Evolutionary conservation across 805 yeast genomes (phyloP).

Genomic region (Metschnikowia santaceciliae): DNA sequence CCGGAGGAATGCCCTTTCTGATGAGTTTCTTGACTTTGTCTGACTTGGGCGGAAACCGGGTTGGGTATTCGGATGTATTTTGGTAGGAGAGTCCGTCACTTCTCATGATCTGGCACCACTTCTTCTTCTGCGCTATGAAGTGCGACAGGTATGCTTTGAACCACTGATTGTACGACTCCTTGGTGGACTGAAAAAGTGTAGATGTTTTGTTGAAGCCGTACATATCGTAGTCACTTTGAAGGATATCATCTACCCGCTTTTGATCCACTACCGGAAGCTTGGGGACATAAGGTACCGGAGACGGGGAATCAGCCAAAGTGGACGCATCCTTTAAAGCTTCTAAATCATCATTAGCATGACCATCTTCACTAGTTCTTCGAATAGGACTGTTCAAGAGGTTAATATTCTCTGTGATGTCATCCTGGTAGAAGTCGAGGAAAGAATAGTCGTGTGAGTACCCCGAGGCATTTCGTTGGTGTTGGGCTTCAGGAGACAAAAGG

Average conservation of each 20-base stretch:
- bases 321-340: neutral
- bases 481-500: neutral
- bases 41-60: slow-evolving; percentile 70
- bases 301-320: neutral
- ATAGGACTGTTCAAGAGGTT: neutral
- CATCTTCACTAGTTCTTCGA: neutral
- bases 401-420: slow-evolving; percentile 39
- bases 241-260: neutral
- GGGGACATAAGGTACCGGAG: neutral
- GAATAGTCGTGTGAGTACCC: slow-evolving; percentile 35
- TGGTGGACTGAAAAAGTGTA: slow-evolving; percentile 42
- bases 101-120: slow-evolving; percentile 69
- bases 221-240: slow-evolving; percentile 45
- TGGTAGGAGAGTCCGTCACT: slow-evolving; percentile 58
- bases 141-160: slow-evolving; percentile 64
- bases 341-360: neutral
- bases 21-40: slow-evolving; percentile 77
- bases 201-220: slow-evolving; percentile 83
- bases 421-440: slow-evolving; percentile 33
- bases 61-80: slow-evolving; percentile 36
- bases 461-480: slow-evolving; percentile 30
- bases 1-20: slow-evolving; percentile 92
- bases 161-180: slow-evolving; percentile 68
- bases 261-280: slow-evolving; percentile 6
- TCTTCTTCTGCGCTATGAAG: slow-evolving; percentile 58